Percentiles rank a stretch among this genome's conserved stretches.
Conservation (phyloP, 192 early-diverging fungal genomes). For the Entomortierella lignicola region DNA sequence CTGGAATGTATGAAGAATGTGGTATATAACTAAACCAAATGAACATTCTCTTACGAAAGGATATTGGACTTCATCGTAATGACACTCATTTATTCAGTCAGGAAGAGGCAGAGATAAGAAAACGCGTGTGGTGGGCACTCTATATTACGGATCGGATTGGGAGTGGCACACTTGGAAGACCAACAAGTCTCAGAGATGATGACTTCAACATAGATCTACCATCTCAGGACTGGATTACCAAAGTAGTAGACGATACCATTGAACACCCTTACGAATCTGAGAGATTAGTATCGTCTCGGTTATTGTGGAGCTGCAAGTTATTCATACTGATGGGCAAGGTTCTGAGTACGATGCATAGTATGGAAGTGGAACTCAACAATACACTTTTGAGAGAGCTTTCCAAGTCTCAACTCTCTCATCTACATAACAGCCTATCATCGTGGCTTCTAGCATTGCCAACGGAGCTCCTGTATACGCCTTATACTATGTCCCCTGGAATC, state of each 20-base stretch:
- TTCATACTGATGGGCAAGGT: slow-evolving; percentile 56
- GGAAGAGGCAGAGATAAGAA: slow-evolving; percentile 51
- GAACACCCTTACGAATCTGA: slow-evolving; percentile 52
- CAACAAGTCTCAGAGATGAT: slow-evolving; percentile 47
- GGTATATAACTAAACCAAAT: background rate
- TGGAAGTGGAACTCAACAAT: slow-evolving; percentile 48
- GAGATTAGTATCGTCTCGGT: slow-evolving; percentile 37
- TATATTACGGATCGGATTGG: slow-evolving; percentile 51
- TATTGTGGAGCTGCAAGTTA: slow-evolving; percentile 45
- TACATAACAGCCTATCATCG: slow-evolving; percentile 54
- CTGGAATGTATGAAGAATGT: too few relatives aligned
- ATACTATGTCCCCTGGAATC: slow-evolving; percentile 54
- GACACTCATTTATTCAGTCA: slow-evolving; percentile 38
- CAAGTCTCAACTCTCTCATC: slow-evolving; percentile 39
- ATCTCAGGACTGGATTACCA: slow-evolving; percentile 41
- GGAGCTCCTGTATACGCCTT: slow-evolving; percentile 63
- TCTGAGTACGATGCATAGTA: slow-evolving; percentile 50
- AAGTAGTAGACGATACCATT: slow-evolving; percentile 32
- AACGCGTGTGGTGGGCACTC: slow-evolving; percentile 49
- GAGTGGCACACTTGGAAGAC: slow-evolving; percentile 45
- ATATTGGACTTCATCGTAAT: slow-evolving; percentile 50
- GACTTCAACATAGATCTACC: slow-evolving; percentile 53
- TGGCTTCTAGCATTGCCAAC: slow-evolving; percentile 62
- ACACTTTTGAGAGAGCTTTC: slow-evolving; percentile 48
- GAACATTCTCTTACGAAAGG: slow-evolving; percentile 9